Evolutionary conservation across 495 filamentous ascomycete species (phyloP).

Genomic region (Penicillium dipodomyicola): DNA sequence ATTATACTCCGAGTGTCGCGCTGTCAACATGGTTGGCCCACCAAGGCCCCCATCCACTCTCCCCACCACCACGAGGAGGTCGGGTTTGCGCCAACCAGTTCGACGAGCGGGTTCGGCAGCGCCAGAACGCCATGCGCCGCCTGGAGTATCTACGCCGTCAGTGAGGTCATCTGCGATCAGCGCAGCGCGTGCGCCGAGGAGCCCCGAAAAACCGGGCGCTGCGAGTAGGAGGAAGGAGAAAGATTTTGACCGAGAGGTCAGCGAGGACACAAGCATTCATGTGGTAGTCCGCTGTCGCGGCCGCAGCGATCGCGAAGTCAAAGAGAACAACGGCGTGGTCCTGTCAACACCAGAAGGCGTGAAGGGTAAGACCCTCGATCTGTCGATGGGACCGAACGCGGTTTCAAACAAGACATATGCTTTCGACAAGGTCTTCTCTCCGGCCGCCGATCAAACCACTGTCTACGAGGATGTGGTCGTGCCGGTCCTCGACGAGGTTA

Average conservation of each 20-base stretch:
- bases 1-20: background rate
- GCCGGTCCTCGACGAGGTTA: conserved; percentile 88
- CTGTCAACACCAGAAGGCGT: conserved; percentile 75
- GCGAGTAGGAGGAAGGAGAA: conserved; percentile 76
- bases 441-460: conserved; percentile 88
- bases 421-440: conserved; percentile 96
- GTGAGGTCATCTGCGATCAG: conserved; percentile 53
- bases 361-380: conserved; percentile 74
- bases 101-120: conserved; percentile 34
- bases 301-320: conserved; percentile 84
- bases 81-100: conserved; percentile 55
- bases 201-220: conserved; percentile 38
- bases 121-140: conserved; percentile 54
- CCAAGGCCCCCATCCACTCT: conserved; percentile 51
- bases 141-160: conserved; percentile 61
- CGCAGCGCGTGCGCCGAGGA: conserved; percentile 39
- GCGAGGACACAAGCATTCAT: conserved; percentile 91
- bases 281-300: conserved; percentile 94
- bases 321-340: conserved; percentile 90
- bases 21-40: conserved; percentile 51
- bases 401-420: conserved; percentile 94
- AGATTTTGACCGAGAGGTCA: conserved; percentile 70
- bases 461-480: conserved; percentile 92
- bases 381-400: conserved; percentile 90
- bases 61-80: conserved; percentile 51